Evolutionary conservation across 139 green algal genomes (phyloP), one percentile per base, ranked within the genome.

Genomic region (Nannochloris sp.): DNA sequence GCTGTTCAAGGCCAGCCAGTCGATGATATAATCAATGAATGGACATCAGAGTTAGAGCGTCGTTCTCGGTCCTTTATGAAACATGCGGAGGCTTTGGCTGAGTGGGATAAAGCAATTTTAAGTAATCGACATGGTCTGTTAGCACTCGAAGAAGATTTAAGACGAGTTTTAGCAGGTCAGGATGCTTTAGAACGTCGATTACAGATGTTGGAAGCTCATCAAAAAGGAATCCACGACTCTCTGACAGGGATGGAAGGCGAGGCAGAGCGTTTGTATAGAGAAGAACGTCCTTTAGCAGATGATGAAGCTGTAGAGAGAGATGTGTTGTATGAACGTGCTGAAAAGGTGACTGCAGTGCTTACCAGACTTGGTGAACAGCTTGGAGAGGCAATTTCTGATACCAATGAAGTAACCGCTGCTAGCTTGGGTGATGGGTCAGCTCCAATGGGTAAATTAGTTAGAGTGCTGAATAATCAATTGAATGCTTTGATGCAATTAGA

Each of bases 401-500:
- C 68, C 6, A 78, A 78, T 64, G 55, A 66, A 30, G 60, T 54
- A 25, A 73, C 64, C 55, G 73, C 79, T 4, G 67, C 75, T 3
- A 70, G 65, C 34, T 54, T 85, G 34, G 82, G 83, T 7, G 77
- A 90, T 65, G 51, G 73, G 9, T 48, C 39, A 29, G 84, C 70
- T 29, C 87, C 89, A 3, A 63, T 96, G 45, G 87, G 78, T 53
- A 87, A 86, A 27, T 71, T 90, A 6, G 85, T 95, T 62, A 80
- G 78, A 65, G 87, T 96, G 66, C 77, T 96, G 12, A 96, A 96
- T 77, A 90, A 89, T 70, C 89, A 96, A 79, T 87, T 96, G 76
- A 85, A 91, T 71, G 81, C 85, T n/a, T 71, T 91, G 6, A n/a
- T 37, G 34, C 62, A 76, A 61, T 31, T 72, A 34, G 70, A 77